Base-by-base conservation (phyloP, 1,284 basidiomycete species). In the Phylloboletellus chloephorus region DNA sequence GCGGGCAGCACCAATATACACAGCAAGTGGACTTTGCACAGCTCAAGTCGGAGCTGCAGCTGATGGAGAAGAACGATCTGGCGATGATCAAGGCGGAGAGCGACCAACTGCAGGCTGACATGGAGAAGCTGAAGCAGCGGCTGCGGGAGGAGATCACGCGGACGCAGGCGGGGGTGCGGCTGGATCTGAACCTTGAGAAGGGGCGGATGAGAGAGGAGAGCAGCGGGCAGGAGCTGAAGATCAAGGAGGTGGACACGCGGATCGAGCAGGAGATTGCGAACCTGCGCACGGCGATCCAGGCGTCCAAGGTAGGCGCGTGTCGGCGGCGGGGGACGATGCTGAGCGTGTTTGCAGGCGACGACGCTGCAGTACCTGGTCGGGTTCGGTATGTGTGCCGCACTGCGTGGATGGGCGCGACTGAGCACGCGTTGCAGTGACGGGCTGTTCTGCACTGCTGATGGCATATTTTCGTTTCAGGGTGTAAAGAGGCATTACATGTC, bases 11-110 rank as follows among this genome's bases (percentile, higher is more conserved):
- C 63, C 88, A 90, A 54, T 95, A 95, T 62, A 93, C 89, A 17
- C 91, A 94, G 61, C 89, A 96, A 72, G 94, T 98, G 47, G 95
- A 98, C 67, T 98, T 98, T 64, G 89, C 93, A 5, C 86, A 94
- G 60, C 82, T 96, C 52, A 98, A 98, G 67, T 95, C 92, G 12
- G 95, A 97, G 61, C 74, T 98, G 21, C 90, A 97, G 66, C 71
- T 98, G 31, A 88, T 92, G 72, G 94, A 97, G 71, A 94, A 95
- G 75, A 98, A 98, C 58, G 95, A 99, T 61, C 77, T 97, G 39
- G 85, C 92, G 17, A 82, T 93, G 72, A 86, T 98, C 71, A 96
- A 94, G 68, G 83, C 89, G 31, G 92, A 95, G 68, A 97, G 91
- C 57, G 95, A 98, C 63, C 78, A 95, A 15, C 73, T 99, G 13